Percentiles rank a stretch among this genome's conserved stretches.
These are phyloP conservation scores for Metahyphopichia silvanorum DNA, from an alignment of 805 yeast genomes.

Conservation along the genomic window DNA sequence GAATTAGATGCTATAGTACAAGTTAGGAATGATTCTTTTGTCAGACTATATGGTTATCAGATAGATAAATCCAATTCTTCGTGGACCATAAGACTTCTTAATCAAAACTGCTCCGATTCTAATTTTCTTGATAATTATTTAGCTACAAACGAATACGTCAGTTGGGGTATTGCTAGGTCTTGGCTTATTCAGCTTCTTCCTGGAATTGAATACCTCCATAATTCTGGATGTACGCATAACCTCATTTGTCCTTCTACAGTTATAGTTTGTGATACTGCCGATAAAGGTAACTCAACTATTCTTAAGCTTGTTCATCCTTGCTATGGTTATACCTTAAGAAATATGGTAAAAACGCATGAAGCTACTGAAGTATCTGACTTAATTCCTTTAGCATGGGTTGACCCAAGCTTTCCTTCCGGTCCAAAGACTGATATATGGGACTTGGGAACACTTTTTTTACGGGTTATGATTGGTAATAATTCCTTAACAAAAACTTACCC, in stretches of 20 bases:
- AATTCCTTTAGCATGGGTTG: slow-evolving; percentile 55
- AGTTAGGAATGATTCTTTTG: slow-evolving; percentile 63
- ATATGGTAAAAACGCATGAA: slow-evolving; percentile 22
- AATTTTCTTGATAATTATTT: slow-evolving; percentile 65
- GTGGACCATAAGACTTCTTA: slow-evolving; percentile 69
- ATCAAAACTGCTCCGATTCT: slow-evolving; percentile 54
- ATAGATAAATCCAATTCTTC: slow-evolving; percentile 53
- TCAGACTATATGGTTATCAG: slow-evolving; percentile 66
- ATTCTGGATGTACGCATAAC: slow-evolving; percentile 78
- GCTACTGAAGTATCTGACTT: slow-evolving; percentile 5
- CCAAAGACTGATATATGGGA: slow-evolving; percentile 93
- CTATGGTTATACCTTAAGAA: slow-evolving; percentile 34
- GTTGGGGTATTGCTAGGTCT: slow-evolving; percentile 71
- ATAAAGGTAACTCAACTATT: slow-evolving; percentile 32
- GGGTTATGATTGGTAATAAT: slow-evolving; percentile 45
- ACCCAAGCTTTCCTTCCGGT: slow-evolving; percentile 65
- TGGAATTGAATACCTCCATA: slow-evolving; percentile 80
- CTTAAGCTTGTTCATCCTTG: slow-evolving; percentile 61
- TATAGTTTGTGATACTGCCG: slow-evolving; percentile 16
- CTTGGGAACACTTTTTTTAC: slow-evolving; percentile 67
- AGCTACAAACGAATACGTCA: slow-evolving; percentile 62
- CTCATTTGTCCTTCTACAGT: slow-evolving; percentile 58
- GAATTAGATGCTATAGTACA: slow-evolving; percentile 64
- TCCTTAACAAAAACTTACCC: slow-evolving; percentile 59
- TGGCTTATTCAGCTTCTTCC: slow-evolving; percentile 89